Evolutionary conservation across 2,329 filamentous ascomycete genomes (phyloP).

Genomic region (Penicillium oxalicum): DNA sequence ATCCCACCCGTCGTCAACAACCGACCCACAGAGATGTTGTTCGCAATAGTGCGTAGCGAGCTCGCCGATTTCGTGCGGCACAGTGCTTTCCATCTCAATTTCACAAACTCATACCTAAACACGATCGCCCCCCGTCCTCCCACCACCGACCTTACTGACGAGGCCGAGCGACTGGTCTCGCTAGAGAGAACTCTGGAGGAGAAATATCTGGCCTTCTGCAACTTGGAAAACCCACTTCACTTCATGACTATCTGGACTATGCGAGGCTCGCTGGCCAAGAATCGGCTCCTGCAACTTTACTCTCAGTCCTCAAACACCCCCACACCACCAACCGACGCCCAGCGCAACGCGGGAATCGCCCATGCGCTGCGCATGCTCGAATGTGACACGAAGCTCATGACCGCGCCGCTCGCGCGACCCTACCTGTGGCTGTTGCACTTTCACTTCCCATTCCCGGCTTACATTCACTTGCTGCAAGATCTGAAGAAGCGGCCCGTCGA

Average conservation of each 20-base stretch:
- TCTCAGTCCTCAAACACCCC: conserved; percentile 19
- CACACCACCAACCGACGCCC: conserved; percentile 20
- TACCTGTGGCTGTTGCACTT: conserved; percentile 41
- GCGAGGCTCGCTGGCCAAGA: conserved; percentile 45
- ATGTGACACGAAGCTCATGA: conserved; percentile 43
- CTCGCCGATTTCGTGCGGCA: conserved; percentile 12
- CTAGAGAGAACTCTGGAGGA: conserved; percentile 39
- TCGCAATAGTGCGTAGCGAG: conserved; percentile 10
- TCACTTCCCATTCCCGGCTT: conserved; percentile 48
- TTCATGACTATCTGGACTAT: conserved; percentile 46
- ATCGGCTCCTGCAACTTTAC: conserved; percentile 47
- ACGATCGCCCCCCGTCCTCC: no score
- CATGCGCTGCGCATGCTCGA: conserved; percentile 39
- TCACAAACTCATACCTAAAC: conserved; percentile 19
- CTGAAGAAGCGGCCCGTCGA: conserved; percentile 34
- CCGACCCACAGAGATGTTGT: conserved; percentile 10
- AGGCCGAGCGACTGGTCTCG: no score
- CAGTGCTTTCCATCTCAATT: conserved; percentile 41
- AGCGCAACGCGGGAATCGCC: conserved; percentile 27
- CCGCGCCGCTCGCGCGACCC: conserved; percentile 36
- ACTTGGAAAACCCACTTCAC: conserved; percentile 40
- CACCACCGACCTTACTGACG: no score
- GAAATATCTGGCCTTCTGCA: conserved; percentile 41
- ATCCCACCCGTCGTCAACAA: conserved; percentile 10
- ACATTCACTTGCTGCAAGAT: conserved; percentile 43